phyloP scores from a whole-genome alignment of 257 asterid genomes.

The Nicotiana obtusifolia region DNA sequence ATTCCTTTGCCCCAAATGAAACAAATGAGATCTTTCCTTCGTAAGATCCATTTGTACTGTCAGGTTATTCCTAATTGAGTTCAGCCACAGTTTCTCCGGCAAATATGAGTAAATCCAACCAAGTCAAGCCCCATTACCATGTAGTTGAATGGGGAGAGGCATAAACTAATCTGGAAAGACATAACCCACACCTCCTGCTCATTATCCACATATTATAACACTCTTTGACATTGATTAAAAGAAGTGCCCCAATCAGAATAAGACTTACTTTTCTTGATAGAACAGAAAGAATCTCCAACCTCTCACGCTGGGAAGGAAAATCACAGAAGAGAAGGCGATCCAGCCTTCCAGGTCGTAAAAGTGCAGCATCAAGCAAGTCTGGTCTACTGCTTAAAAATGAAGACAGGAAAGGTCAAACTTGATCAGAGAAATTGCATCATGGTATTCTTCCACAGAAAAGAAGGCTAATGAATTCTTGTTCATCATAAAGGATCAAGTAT shows the following conservation, averaged over 20 bases:
- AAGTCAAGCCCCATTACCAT: constrained; percentile 4
- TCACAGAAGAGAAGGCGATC: constrained; percentile 94
- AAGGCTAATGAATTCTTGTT: not conserved
- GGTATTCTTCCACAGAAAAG: not conserved
- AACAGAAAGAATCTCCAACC: constrained; percentile 76
- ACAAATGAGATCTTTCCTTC: not conserved
- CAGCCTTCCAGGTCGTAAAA: constrained; percentile 91
- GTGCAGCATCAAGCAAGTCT: constrained; percentile 99
- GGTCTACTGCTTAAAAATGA: constrained; percentile 57
- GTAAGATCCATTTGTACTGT: not conserved
- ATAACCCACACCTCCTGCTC: not conserved
- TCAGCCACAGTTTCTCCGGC: not conserved
- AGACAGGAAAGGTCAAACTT: constrained; percentile 11
- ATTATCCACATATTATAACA: not conserved
- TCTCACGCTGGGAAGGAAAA: constrained; percentile 73
- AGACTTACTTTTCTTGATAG: constrained; percentile 72
- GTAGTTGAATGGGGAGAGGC: not conserved
- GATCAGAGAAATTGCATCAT: not conserved
- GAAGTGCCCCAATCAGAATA: not conserved
- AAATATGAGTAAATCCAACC: not conserved
- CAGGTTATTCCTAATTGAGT: not conserved
- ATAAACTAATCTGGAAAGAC: not conserved
- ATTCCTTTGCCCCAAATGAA: not conserved
- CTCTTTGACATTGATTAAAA: not conserved
- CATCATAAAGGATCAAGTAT: not conserved